Evolutionary conservation across 164 flowering plant genomes (phyloP).

Genomic region (Saururus chinensis): DNA sequence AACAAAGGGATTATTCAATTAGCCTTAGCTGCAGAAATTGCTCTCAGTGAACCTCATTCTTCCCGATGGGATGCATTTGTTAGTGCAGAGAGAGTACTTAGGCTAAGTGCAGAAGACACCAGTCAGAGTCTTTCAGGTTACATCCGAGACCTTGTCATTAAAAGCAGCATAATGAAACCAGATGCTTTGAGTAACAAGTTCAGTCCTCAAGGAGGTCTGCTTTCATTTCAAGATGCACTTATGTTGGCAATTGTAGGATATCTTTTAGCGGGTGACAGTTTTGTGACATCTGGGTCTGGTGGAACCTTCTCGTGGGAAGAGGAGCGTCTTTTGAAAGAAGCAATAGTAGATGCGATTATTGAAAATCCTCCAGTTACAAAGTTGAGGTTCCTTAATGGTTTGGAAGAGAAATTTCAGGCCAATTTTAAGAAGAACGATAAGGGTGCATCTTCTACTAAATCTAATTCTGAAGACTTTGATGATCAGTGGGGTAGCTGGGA

Average conservation of each 20-base stretch:
- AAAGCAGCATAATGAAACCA: conserved; percentile 40
- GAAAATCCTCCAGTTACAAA: conserved; percentile 61
- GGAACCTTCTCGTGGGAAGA: conserved; percentile 99
- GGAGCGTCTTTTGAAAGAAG: conserved; percentile 81
- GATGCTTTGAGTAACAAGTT: conserved; percentile 16
- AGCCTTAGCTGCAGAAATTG: conserved; percentile 50
- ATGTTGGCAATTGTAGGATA: conserved; percentile 66
- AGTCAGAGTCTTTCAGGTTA: conserved; percentile 89
- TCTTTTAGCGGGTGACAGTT: conserved; percentile 89
- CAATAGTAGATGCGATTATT: conserved; percentile 71
- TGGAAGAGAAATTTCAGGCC: conserved; percentile 62
- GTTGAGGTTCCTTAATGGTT: conserved; percentile 65
- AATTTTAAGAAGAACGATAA: conserved; percentile 33
- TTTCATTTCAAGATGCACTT: conserved; percentile 71
- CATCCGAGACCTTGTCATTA: conserved; percentile 76
- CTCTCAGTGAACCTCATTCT: conserved; percentile 55
- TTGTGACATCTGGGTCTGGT: conserved; percentile 75
- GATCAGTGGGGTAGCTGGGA: conserved; percentile 95
- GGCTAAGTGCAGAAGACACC: conserved; percentile 73
- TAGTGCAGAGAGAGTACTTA: conserved; percentile 81
- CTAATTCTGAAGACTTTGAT: conserved; percentile 53
- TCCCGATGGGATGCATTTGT: conserved; percentile 78
- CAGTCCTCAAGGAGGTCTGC: conserved; percentile 33
- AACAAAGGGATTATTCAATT: conserved; percentile 87
- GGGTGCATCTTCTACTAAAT: conserved; percentile 24